These are phyloP conservation scores for Stramenopiles sp. DNA, from an alignment of 352 stramenopile species.

Conservation along the genomic window DNA sequence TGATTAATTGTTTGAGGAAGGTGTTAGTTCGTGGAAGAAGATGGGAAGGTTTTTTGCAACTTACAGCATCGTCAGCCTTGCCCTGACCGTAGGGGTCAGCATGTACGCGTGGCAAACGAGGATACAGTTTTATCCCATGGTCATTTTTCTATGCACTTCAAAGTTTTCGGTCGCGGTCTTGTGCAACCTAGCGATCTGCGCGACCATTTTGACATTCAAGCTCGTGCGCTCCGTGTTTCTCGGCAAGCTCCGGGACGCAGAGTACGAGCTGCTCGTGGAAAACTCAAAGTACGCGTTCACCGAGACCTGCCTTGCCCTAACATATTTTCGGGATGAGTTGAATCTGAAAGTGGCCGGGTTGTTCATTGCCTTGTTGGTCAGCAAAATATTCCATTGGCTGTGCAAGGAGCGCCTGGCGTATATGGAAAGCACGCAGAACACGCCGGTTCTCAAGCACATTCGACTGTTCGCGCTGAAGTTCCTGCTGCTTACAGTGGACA, in stretches of 20 bases:
- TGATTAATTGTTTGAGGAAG: no score
- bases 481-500: constrained; percentile 58
- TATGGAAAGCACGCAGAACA: constrained; percentile 24
- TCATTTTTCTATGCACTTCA: constrained; percentile 87
- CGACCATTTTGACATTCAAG: constrained; percentile 40
- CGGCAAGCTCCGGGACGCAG: constrained; percentile 43
- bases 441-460: constrained; percentile 22
- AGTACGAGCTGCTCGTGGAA: constrained; percentile 71
- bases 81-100: constrained; percentile 51
- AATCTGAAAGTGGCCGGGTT: constrained; percentile 74
- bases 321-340: constrained; percentile 92
- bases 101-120: constrained; percentile 76
- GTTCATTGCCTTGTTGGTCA: constrained; percentile 82
- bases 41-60: constrained; percentile 49
- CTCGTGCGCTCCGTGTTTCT: constrained; percentile 21
- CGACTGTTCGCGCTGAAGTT: constrained; percentile 62
- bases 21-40: no score
- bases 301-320: constrained; percentile 95
- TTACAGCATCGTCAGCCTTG: constrained; percentile 61
- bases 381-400: constrained; percentile 80
- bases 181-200: constrained; percentile 74
- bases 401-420: constrained; percentile 28
- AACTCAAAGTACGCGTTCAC: constrained; percentile 91
- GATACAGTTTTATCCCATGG: constrained; percentile 87
- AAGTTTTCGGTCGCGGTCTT: constrained; percentile 86